Conservation (phyloP, 2,329 filamentous ascomycete genomes). For the Curvularia spicifera region DNA sequence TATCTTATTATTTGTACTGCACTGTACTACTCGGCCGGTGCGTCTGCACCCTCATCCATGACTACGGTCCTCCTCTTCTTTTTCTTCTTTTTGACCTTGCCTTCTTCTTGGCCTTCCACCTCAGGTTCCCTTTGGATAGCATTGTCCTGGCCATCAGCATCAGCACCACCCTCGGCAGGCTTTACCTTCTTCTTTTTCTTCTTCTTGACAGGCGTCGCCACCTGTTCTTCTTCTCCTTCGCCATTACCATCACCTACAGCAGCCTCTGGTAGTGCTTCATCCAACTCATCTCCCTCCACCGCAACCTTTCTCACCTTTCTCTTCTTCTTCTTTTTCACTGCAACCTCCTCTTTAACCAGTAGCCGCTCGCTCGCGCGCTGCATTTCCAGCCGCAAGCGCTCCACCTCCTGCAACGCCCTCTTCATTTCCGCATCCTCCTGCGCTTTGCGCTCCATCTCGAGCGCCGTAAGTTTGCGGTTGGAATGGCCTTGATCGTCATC, state of each 20-base stretch:
- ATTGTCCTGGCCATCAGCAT: slow-evolving; percentile 17
- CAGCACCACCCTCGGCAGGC: slow-evolving; percentile 25
- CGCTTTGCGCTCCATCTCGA: slow-evolving; percentile 70
- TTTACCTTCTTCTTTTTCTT: slow-evolving; percentile 55
- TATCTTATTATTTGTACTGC: not conserved
- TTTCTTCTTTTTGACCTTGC: slow-evolving; percentile 52
- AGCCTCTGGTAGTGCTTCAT: slow-evolving; percentile 55
- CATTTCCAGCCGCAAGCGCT: slow-evolving; percentile 87
- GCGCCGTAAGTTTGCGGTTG: slow-evolving; percentile 40
- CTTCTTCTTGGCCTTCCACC: slow-evolving; percentile 39
- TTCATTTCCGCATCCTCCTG: slow-evolving; percentile 88
- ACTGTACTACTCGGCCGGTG: slow-evolving; percentile 16
- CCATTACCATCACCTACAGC: slow-evolving; percentile 24
- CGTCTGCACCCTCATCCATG: slow-evolving; percentile 36
- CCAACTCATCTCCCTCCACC: slow-evolving; percentile 60
- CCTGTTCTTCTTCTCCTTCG: slow-evolving; percentile 21
- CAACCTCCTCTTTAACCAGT: slow-evolving; percentile 69
- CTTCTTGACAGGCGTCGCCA: slow-evolving; percentile 35
- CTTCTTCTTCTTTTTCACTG: slow-evolving; percentile 69
- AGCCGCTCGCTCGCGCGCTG: slow-evolving; percentile 79
- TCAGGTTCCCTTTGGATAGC: slow-evolving; percentile 5
- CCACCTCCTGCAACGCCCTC: slow-evolving; percentile 85
- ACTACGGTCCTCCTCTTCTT: slow-evolving; percentile 49
- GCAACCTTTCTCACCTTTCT: slow-evolving; percentile 53
- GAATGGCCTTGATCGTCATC: slow-evolving; percentile 43